Evolutionary conservation across 768 basidiomycete species (phyloP).

Genomic region (Lepiota brunneoincarnata): DNA sequence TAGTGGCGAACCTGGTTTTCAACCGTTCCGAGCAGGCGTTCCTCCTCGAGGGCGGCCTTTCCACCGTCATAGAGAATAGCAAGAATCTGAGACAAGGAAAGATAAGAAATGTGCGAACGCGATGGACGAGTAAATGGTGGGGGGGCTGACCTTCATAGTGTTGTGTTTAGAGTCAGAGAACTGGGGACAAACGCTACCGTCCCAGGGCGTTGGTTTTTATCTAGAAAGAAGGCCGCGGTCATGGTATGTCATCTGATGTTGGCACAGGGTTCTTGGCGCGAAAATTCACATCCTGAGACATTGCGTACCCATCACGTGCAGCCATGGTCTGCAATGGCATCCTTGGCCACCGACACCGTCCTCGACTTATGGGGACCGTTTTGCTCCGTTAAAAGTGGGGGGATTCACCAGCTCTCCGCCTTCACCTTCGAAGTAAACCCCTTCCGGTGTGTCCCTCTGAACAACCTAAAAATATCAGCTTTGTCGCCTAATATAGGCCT

Average conservation of each 20-base stretch:
- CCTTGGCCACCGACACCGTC: neutral
- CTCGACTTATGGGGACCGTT: neutral
- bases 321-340: too few relatives aligned
- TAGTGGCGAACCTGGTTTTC: conserved; percentile 62
- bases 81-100: conserved; percentile 46
- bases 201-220: conserved; percentile 6
- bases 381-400: conserved; percentile 1
- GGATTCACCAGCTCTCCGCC: neutral
- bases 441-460: neutral
- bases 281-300: conserved; percentile 11
- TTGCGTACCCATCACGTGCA: neutral
- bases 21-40: conserved; percentile 74
- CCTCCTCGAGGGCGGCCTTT: conserved; percentile 62
- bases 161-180: conserved; percentile 1
- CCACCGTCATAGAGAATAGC: conserved; percentile 74
- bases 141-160: conserved; percentile 41
- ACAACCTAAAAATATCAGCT: neutral
- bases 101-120: neutral
- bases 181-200: neutral
- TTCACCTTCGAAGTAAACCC: neutral
- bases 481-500: conserved; percentile 1
- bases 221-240: conserved; percentile 4
- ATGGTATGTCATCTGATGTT: conserved; percentile 3
- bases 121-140: neutral
- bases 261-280: conserved; percentile 3